Evolutionary conservation across 768 basidiomycete genomes (phyloP), one percentile per base, ranked within the genome.

Genomic region (Rhodotorula diobovata): DNA sequence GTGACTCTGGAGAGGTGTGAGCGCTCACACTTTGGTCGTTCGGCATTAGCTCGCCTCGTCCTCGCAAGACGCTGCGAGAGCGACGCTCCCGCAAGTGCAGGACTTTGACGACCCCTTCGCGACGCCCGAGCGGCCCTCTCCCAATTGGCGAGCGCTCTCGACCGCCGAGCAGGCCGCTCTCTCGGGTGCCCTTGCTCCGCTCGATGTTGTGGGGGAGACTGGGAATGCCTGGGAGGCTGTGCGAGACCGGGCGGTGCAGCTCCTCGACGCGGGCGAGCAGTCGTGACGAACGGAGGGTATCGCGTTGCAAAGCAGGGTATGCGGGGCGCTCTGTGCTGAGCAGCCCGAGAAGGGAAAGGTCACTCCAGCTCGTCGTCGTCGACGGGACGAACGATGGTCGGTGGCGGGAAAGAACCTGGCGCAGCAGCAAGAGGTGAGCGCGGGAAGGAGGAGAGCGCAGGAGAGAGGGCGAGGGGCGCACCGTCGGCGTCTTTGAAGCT

Each of bases 101-200:
- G 72, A 74, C 34, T 74, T 74, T 16, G 72, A 74, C 59, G 57
- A 61, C 54, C 72, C 72, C 4, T 74, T 74, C 34, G 72, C 72
- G 20, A 51, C 46, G 8, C 12, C 53, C 1, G 15, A 51, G 4
- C 58, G 48, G 15, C 66, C 66, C 4, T 64, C 68, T 18, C 32
- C 54, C 32, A 70, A 70, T 45, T 74, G 68, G 68, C 50, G 9
- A 0, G 50, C 15, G 9, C 41, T 21, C 28, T 41, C 54, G 37
- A 14, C 6, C 0, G 35, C 11, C 16, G 34, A 48, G 25, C 23
- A 15, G 11, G 34, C 3, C 11, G 34, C 56, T 21, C 2, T 39
- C 37, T n/a, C 8, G 12, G 5, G 23, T 14, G 39, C 25, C 21
- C 28, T 39, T 12, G 5, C 16, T 9, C 7, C 16, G 5, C 16